phyloP scores from a whole-genome alignment of 305 asterid species.

The Fraxinus sp. region DNA sequence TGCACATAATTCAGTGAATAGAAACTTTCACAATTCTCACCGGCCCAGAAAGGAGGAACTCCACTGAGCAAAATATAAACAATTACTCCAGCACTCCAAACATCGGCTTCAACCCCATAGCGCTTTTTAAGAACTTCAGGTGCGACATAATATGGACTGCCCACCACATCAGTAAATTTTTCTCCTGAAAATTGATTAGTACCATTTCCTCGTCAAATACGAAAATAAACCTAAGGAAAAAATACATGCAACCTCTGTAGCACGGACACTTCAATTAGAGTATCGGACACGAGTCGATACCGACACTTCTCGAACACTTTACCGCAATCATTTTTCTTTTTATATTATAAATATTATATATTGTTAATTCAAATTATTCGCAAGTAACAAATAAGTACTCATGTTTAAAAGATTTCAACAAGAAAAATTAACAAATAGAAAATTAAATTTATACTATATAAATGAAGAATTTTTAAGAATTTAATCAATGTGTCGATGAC shows the following conservation, averaged over 20 bases:
- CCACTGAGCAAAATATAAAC: constrained; percentile 76
- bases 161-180: constrained; percentile 62
- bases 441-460: no score
- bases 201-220: not conserved
- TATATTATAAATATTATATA: no score
- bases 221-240: not conserved
- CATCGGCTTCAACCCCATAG: constrained; percentile 74
- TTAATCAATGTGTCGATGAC: no score
- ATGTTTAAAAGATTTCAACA: no score
- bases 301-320: no score
- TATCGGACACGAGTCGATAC: no score
- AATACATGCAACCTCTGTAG: not conserved
- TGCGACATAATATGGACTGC: constrained; percentile 83
- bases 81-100: constrained; percentile 81
- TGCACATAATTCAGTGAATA: not conserved
- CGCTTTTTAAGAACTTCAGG: constrained; percentile 75
- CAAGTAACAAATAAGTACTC: no score
- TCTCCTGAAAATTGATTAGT: constrained; percentile 45
- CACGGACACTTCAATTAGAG: no score
- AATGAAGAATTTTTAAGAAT: no score
- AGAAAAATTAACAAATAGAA: no score
- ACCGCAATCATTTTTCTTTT: no score
- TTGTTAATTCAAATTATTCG: no score
- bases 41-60: constrained; percentile 84
- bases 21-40: constrained; percentile 37